These are phyloP conservation scores for Eurotiales sp. DNA, from an alignment of 2,329 filamentous ascomycete genomes.

Conservation along the genomic window DNA sequence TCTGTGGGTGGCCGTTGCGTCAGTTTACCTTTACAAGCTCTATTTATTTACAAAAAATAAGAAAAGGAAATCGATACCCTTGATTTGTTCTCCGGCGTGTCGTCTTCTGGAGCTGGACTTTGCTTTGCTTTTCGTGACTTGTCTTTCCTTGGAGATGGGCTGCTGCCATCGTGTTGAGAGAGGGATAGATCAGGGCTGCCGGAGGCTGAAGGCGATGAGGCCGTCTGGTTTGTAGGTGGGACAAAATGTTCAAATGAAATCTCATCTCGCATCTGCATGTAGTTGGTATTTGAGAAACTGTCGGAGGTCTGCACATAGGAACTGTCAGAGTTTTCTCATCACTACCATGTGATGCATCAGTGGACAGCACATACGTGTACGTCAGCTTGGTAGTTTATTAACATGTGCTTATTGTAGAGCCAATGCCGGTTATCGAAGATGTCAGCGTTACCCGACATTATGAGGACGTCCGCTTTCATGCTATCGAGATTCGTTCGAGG, in stretches of 20 bases:
- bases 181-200: conserved; percentile 5
- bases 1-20: not conserved
- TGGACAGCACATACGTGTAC: not conserved
- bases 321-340: too few relatives aligned
- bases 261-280: conserved; percentile 6
- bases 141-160: conserved; percentile 10
- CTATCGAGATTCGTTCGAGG: too few relatives aligned
- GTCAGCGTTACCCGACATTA: conserved; percentile 9
- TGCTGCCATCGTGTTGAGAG: not conserved
- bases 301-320: too few relatives aligned
- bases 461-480: conserved; percentile 8
- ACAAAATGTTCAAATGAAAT: conserved; percentile 12
- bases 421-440: conserved; percentile 2
- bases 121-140: conserved; percentile 8
- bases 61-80: not conserved
- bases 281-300: not conserved
- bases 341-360: not conserved
- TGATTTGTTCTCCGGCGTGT: conserved; percentile 12
- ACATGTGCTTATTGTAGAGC: conserved; percentile 7
- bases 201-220: conserved; percentile 1
- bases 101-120: conserved; percentile 8
- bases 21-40: not conserved
- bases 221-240: conserved; percentile 4
- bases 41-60: not conserved
- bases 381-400: conserved; percentile 3